Evolutionary conservation across 148 eudicot species (phyloP), one percentile per base, ranked within the genome.

Genomic region (Spergularia marina): DNA sequence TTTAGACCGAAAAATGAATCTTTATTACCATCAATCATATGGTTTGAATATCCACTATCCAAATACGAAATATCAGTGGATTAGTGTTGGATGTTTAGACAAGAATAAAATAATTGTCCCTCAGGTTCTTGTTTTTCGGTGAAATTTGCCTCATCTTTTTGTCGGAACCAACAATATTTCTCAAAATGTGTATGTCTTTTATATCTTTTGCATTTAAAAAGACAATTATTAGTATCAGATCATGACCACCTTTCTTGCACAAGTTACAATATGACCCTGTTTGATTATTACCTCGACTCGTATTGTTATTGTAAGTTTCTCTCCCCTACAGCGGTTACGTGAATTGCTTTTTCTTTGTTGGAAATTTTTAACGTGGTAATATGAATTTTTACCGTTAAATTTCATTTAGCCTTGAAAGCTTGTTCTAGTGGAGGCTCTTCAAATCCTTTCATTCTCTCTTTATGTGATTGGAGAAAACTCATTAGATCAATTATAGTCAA

Each of bases 81-180:
- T 17, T 73, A 13, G 21, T 73, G 56, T 30, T 30, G 36, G 36
- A 2, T 30, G 36, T 30, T 30, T 30, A 30, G 36, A 30, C 36
- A 30, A 30, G 41, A 17, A 40, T 57, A 57, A 20, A 72, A 72
- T 39, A 72, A 12, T 56, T 58, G 49, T 30, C 36, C 36, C 36
- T 2, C 4, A 18, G 58, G 34, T 12, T 73, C 68, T 13, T 14
- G 9, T 21, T 25, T 60, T 49, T 60, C 30, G 7, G 44, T 18
- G 30, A 73, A 73, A 18, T 73, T 73, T 47, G 44, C 68, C 16
- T 62, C 68, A 23, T 61, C 44, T 16, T 73, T 73, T 12, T 57
- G 18, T 62, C 18, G 9, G 14, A 53, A 53, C 55, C 55, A 14
- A 39, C 57, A 49, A 47, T 73, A 59, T 47, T 62, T 61, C 16